Conservation (phyloP, 768 basidiomycete genomes). For the Cystobasidiopsis lactophilus region DNA sequence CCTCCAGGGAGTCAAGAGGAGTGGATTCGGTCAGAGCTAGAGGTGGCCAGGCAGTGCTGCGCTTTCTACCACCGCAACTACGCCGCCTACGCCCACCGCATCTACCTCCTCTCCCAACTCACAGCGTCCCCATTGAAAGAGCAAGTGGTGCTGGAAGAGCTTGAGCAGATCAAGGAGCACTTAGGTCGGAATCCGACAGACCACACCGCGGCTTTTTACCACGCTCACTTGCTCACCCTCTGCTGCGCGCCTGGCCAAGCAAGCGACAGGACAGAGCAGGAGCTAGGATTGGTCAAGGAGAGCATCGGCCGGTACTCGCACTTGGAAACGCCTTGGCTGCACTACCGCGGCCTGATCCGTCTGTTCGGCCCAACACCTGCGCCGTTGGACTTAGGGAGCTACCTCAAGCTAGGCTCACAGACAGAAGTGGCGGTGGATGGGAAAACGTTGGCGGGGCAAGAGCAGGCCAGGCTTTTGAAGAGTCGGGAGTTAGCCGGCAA, state of each 20-base stretch:
- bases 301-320: not conserved
- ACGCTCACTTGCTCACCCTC: not conserved
- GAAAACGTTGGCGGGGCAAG: no score
- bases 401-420: no score
- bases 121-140: not conserved
- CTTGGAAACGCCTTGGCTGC: constrained; percentile 8
- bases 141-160: not conserved
- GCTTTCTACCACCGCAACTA: no score
- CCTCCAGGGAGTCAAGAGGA: not conserved
- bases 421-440: no score
- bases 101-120: no score
- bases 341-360: not conserved
- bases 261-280: not conserved
- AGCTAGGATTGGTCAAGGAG: not conserved
- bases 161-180: not conserved
- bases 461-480: no score
- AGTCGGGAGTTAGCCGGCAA: no score
- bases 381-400: no score
- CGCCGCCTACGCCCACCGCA: no score
- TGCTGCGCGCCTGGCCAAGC: not conserved
- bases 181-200: not conserved
- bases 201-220: constrained; percentile 1
- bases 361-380: no score
- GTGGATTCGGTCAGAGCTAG: not conserved
- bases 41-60: no score